These are phyloP conservation scores for Podila epigama DNA, from an alignment of 192 early-diverging fungal species.

Conservation along the genomic window DNA sequence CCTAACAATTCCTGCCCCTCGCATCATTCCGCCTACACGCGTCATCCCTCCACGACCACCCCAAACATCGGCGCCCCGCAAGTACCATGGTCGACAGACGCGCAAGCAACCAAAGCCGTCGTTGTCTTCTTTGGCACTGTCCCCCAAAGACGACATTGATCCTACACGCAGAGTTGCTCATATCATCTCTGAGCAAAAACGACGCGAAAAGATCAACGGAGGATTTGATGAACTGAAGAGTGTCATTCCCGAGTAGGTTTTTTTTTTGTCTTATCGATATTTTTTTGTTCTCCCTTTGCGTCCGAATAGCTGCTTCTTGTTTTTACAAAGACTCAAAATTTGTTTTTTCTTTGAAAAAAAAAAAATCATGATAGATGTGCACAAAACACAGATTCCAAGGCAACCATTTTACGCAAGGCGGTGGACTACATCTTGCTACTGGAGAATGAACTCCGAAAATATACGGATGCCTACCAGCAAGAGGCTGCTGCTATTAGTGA, in stretches of 20 bases:
- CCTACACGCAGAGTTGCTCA: conserved; percentile 52
- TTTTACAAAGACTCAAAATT: background rate
- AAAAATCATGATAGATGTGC: conserved; percentile 21
- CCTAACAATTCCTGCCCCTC: conserved; percentile 35
- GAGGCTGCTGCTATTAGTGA: conserved; percentile 8
- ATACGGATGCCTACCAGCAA: conserved; percentile 29
- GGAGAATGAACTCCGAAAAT: conserved; percentile 39
- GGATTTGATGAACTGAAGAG: conserved; percentile 56
- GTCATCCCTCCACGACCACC: conserved; percentile 30
- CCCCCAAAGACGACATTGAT: conserved; percentile 17
- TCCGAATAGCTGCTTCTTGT: background rate
- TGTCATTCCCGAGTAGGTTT: conserved; percentile 47
- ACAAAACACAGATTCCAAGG: conserved; percentile 39
- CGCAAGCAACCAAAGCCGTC: conserved; percentile 15
- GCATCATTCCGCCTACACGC: conserved; percentile 35
- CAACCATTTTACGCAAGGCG: conserved; percentile 41
- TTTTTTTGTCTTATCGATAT: background rate
- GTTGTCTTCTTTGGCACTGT: background rate
- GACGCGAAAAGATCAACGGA: conserved; percentile 54
- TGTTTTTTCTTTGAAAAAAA: background rate
- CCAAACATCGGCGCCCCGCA: conserved; percentile 38
- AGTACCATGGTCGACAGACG: conserved; percentile 45
- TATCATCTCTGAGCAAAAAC: conserved; percentile 54
- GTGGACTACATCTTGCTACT: conserved; percentile 33
- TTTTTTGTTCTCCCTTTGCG: background rate